Base-by-base conservation (phyloP, 2,329 filamentous ascomycete species). In the Mariannaea sp. region DNA sequence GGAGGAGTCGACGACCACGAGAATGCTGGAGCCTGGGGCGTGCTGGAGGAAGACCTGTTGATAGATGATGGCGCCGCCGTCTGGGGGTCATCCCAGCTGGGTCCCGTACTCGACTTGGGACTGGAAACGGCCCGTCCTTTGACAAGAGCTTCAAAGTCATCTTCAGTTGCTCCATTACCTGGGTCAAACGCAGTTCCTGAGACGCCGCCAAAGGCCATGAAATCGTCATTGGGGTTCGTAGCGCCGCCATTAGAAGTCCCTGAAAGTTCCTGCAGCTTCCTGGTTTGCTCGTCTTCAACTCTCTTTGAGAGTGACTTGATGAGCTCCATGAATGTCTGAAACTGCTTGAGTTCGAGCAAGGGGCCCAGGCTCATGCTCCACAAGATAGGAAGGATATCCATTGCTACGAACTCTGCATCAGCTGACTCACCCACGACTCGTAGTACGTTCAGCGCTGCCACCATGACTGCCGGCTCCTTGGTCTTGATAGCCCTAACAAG, bases 401-500 rank as follows among this genome's bases (percentile, higher is more conserved):
- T 86, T 10, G 94, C 94, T 17, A 97, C 83, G 68, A 96, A 97
- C 38, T 97, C 94, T 2, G 87, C 83, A 68, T 97, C 94, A 4
- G 89, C 92, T 16, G 88, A 80, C 43, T 84, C 83, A 7, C 92
- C 92, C 22, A 99, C 87, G 42, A 96, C 88, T 43, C 83, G 84
- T 60, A 97, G 85, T 1, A 97, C 91, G 49, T 87, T 87, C 27
- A 97, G 78, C 1, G 92, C 88, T 5, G 93, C 92, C 79, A 97
- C 89, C 90, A 97, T 97, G 8, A 99, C 94, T 7, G 92, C 92
- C 0, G 94, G 94, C 70, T 99, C 94, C 69, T 96, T 97, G 0
- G 94, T 99, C 73, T 96, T 97, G 75, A 99, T 97, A 2, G 81
- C 92, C 67, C 90, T 92, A 56, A 99, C 80, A 4, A 97, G 76